Percentiles rank a stretch among this genome's conserved stretches.
Conservation (phyloP, 2,329 filamentous ascomycete genomes). For the Phoma sp. region DNA sequence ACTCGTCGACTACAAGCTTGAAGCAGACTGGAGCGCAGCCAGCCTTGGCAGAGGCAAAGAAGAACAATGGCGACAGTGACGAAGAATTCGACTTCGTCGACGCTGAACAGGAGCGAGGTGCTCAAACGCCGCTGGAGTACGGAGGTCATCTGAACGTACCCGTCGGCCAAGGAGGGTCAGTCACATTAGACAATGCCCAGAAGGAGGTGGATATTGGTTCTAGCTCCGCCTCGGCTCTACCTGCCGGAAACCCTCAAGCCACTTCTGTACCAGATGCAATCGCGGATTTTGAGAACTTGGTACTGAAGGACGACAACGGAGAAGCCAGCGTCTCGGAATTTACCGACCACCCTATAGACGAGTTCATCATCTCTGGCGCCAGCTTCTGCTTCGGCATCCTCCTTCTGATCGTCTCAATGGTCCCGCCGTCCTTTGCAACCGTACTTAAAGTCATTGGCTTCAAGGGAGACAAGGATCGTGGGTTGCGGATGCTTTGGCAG, state of each 20-base stretch:
- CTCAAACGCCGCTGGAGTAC: conserved; percentile 56
- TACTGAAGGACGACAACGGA: conserved; percentile 44
- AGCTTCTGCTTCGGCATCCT: conserved; percentile 91
- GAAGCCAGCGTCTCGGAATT: conserved; percentile 69
- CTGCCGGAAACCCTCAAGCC: conserved; percentile 25
- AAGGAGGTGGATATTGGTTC: conserved; percentile 31
- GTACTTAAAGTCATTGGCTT: conserved; percentile 90
- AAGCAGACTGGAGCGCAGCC: conserved; percentile 10
- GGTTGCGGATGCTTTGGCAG: conserved; percentile 87
- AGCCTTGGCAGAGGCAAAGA: conserved; percentile 4
- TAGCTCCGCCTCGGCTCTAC: conserved; percentile 35
- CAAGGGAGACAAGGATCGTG: conserved; percentile 82
- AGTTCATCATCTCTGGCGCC: conserved; percentile 86
- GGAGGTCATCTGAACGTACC: conserved; percentile 51
- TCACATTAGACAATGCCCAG: conserved; percentile 33
- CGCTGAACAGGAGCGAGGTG: conserved; percentile 57
- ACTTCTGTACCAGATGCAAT: conserved; percentile 30
- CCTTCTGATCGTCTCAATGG: conserved; percentile 85
- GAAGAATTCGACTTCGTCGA: conserved; percentile 63
- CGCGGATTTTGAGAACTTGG: conserved; percentile 42
- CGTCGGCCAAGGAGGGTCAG: conserved; percentile 29
- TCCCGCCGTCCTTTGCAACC: conserved; percentile 88
- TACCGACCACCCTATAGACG: conserved; percentile 73
- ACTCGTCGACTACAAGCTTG: conserved; percentile 27
- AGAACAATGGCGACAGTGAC: conserved; percentile 32